Evolutionary conservation across 2,329 filamentous ascomycete species (phyloP).

Genomic region (Chrysoporthe puriensis): DNA sequence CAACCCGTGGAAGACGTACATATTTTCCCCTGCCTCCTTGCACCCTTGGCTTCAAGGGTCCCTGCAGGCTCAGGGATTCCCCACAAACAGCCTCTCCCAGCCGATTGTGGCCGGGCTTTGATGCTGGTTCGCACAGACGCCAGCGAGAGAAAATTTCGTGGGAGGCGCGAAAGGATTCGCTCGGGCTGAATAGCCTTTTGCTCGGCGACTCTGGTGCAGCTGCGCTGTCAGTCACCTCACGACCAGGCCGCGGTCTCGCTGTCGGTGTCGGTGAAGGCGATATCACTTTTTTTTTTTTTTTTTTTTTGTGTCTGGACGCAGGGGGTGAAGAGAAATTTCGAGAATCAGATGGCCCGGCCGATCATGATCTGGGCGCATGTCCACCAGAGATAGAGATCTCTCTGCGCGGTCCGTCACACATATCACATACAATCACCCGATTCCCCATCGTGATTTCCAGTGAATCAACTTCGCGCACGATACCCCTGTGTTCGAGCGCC

Average conservation of each 20-base stretch:
- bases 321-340: conserved; percentile 4
- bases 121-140: conserved; percentile 3
- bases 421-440: conserved; percentile 14
- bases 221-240: neutral
- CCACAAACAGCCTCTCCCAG: conserved; percentile 16
- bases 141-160: conserved; percentile 13
- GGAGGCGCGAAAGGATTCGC: neutral
- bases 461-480: neutral
- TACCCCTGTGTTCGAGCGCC: neutral
- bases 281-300: neutral
- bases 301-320: neutral
- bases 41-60: conserved; percentile 8
- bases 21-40: conserved; percentile 3
- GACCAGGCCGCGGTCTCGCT: neutral
- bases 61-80: conserved; percentile 15
- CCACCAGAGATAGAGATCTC: conserved; percentile 9
- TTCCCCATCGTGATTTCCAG: conserved; percentile 12
- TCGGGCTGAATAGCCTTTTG: neutral
- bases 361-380: conserved; percentile 21
- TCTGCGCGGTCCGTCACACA: conserved; percentile 17
- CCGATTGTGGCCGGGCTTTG: conserved; percentile 5
- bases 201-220: conserved; percentile 3
- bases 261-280: neutral
- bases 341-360: conserved; percentile 19
- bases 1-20: conserved; percentile 1